phyloP scores from a whole-genome alignment of 2,329 filamentous ascomycete genomes.

The Aspergillus bombycis region DNA sequence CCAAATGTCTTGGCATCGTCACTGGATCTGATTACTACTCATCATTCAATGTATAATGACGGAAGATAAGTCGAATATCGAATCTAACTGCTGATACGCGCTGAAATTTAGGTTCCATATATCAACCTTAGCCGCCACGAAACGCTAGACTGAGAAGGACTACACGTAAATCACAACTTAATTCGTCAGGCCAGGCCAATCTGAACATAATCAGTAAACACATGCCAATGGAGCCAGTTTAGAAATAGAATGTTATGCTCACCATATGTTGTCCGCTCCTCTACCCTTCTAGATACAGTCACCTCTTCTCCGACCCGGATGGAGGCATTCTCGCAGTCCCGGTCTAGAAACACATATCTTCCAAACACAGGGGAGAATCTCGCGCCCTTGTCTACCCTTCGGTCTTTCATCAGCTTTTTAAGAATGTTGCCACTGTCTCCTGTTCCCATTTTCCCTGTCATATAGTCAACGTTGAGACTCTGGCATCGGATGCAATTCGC shows the following conservation, averaged over 20 bases:
- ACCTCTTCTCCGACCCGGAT: slow-evolving; percentile 62
- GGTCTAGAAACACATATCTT: slow-evolving; percentile 66
- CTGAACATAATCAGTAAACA: slow-evolving; percentile 4
- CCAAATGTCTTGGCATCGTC: slow-evolving; percentile 4
- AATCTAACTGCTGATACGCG: background rate
- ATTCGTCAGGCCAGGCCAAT: slow-evolving; percentile 27
- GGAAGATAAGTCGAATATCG: background rate
- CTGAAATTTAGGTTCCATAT: background rate
- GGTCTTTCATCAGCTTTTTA: slow-evolving; percentile 71
- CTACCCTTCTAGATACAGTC: slow-evolving; percentile 53
- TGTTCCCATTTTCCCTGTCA: slow-evolving; percentile 61
- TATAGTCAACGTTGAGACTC: slow-evolving; percentile 73
- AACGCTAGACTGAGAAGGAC: background rate
- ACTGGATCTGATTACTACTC: background rate
- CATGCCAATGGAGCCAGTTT: background rate
- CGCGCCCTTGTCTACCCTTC: slow-evolving; percentile 69
- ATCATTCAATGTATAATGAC: background rate
- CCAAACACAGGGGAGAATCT: slow-evolving; percentile 74
- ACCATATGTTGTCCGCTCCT: slow-evolving; percentile 60
- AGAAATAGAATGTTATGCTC: slow-evolving; percentile 31
- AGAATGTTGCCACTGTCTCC: slow-evolving; percentile 64
- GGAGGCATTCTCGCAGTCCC: slow-evolving; percentile 35
- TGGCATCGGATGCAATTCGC: slow-evolving; percentile 71
- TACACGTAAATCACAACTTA: background rate
- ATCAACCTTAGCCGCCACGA: background rate